Base-by-base conservation (phyloP, 345 rosid species). In the Populus euphratica region DNA sequence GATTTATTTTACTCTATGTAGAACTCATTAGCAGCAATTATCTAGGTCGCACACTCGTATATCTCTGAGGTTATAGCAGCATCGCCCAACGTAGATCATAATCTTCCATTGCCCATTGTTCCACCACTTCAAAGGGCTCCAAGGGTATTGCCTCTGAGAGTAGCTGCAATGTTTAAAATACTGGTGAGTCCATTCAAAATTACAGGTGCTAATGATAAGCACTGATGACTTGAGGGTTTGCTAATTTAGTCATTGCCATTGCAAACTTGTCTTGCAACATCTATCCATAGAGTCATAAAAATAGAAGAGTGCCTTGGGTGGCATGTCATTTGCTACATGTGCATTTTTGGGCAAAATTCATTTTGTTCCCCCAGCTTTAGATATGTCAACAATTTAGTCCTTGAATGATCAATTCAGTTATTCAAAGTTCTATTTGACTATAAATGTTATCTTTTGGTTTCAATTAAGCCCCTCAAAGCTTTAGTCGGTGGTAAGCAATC, bases 121-220 rank as follows among this genome's bases (percentile, higher is more conserved):
- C 95, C 93, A 43, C 98, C 92, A 82, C 87, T 93, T 56, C 86
- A 84, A 75, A 80, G 82, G 62, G 67, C 84, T 81, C 90, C 91
- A 73, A 89, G 90, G 86, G 78, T 86, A 35, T 85, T 93, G 79
- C 94, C 96, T 78, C 39, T 89, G 83, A 91, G 99, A 88, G 93
- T 93, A 80, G 95, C 91, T 85, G 87, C 97, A 79, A 89, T 96
- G 97, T 86, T 89, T 74, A 90, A 90, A 88, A 81, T 94, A 66
- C 75, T 96, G 98, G 99, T 96, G 83, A 85, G 91, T 66, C 29
- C 18, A 17, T 56, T 25, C 20, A 43, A 35, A 68, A 56, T 36
- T 21, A 59, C 25, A 36, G 36, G 20, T 59, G 39, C 10, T 39
- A 27, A 33, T 29, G 13, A 41, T 36, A 27, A 2, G 10, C n/a